phyloP scores from a whole-genome alignment of 352 stramenopile species.

The Globisporangium nagaii region DNA sequence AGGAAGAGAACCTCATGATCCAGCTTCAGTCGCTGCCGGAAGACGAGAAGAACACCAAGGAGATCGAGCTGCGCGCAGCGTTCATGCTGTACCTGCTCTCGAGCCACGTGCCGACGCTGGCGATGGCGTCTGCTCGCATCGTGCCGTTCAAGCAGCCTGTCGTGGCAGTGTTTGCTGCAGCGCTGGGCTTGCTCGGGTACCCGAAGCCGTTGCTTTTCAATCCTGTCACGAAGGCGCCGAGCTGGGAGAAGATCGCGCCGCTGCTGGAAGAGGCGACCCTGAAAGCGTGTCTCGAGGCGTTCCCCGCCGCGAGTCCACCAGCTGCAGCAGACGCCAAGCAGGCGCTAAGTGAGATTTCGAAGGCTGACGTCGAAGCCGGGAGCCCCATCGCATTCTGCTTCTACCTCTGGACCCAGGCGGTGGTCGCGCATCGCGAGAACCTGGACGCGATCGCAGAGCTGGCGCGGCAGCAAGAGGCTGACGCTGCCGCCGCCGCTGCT shows the following conservation, averaged over 20 bases:
- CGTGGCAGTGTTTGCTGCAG: slow-evolving; percentile 40
- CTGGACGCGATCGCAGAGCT: slow-evolving; percentile 35
- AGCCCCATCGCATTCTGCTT: slow-evolving; percentile 42
- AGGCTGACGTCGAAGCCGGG: slow-evolving; percentile 43
- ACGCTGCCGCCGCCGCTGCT: slow-evolving; percentile 11
- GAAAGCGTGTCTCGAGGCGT: slow-evolving; percentile 16
- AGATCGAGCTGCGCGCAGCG: slow-evolving; percentile 44
- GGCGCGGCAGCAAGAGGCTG: slow-evolving; percentile 31
- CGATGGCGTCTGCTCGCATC: slow-evolving; percentile 29
- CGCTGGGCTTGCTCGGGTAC: slow-evolving; percentile 45
- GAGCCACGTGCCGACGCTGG: slow-evolving; percentile 46
- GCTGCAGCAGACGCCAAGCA: slow-evolving; percentile 32
- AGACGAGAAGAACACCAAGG: slow-evolving; percentile 41
- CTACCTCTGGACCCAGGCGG: slow-evolving; percentile 48
- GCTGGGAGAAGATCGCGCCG: slow-evolving; percentile 58
- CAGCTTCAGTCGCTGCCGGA: slow-evolving; percentile 39
- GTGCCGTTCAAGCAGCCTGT: slow-evolving; percentile 57
- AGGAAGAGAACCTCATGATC: slow-evolving; percentile 56
- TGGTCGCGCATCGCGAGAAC: slow-evolving; percentile 45
- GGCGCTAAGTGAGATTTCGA: slow-evolving; percentile 32
- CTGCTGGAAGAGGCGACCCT: slow-evolving; percentile 36
- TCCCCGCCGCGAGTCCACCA: slow-evolving; percentile 11
- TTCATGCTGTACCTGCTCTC: slow-evolving; percentile 49
- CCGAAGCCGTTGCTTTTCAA: slow-evolving; percentile 32
- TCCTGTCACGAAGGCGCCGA: slow-evolving; percentile 44